Percentiles rank a stretch among this genome's conserved stretches.
Evolutionary conservation across 1,284 basidiomycete genomes (phyloP).

Genomic region (Apiotrichum sp.): DNA sequence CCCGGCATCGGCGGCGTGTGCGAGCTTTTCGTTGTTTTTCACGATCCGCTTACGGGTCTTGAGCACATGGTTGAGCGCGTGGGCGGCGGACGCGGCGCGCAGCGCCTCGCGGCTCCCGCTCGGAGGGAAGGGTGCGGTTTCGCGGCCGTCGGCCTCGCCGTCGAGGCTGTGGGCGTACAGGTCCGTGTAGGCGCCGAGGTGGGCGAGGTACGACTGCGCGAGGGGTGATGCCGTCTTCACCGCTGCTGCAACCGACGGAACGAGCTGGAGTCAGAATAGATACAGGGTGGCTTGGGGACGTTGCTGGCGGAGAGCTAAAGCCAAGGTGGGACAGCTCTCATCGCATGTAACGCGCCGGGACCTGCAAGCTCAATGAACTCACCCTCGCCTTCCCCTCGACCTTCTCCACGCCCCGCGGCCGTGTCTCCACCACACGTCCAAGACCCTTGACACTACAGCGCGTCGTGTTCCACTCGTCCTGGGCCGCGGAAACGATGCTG

Average conservation of each 20-base stretch:
- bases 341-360: too few species aligned
- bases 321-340: too few species aligned
- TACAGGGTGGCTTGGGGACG: too few species aligned
- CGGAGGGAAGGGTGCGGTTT: constrained; percentile 20
- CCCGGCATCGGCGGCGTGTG: constrained; percentile 51
- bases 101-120: constrained; percentile 47
- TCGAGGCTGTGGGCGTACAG: constrained; percentile 62
- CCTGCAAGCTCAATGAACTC: constrained; percentile 14
- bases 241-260: constrained; percentile 53
- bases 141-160: constrained; percentile 44
- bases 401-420: constrained; percentile 48
- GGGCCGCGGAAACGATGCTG: constrained; percentile 22
- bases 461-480: constrained; percentile 31
- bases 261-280: constrained; percentile 43
- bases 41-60: constrained; percentile 91
- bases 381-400: constrained; percentile 32
- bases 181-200: constrained; percentile 57
- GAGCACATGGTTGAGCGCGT: constrained; percentile 75
- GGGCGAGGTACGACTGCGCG: constrained; percentile 57
- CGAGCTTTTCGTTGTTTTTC: constrained; percentile 87
- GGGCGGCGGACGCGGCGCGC: constrained; percentile 64
- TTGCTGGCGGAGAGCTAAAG: too few species aligned
- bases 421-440: constrained; percentile 54
- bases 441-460: constrained; percentile 42
- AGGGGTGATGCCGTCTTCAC: constrained; percentile 42